These are phyloP conservation scores for Yamadazyma laniorum DNA, from an alignment of 805 yeast species.

Conservation along the genomic window DNA sequence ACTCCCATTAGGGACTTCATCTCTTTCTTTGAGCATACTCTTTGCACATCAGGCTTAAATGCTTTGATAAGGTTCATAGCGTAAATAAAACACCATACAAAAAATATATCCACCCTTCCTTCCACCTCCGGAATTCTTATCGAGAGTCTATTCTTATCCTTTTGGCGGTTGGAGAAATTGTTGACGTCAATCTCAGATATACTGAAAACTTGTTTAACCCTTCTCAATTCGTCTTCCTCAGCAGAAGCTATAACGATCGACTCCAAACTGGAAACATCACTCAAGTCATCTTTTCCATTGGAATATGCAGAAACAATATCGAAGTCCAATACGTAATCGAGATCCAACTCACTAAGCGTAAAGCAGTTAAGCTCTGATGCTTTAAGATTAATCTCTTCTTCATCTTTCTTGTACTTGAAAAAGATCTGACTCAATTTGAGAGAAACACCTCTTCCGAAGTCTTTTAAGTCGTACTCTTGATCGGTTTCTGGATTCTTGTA, in stretches of 20 bases:
- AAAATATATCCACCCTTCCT: constrained; percentile 38
- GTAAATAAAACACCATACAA: constrained; percentile 42
- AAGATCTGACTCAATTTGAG: constrained; percentile 21
- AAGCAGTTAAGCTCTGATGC: constrained; percentile 27
- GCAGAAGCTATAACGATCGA: constrained; percentile 18
- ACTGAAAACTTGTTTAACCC: constrained; percentile 33
- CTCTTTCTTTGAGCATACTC: constrained; percentile 26
- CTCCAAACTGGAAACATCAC: constrained; percentile 35
- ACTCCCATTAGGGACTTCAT: constrained; percentile 20
- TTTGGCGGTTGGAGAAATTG: constrained; percentile 21
- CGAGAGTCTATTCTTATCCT: constrained; percentile 26
- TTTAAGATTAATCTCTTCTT: constrained; percentile 20
- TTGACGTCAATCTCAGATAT: constrained; percentile 24
- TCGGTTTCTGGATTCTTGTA: constrained; percentile 22
- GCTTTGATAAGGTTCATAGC: constrained; percentile 32
- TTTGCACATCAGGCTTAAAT: constrained; percentile 32
- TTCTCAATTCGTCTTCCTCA: constrained; percentile 20
- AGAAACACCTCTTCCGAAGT: constrained; percentile 39
- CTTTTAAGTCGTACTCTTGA: constrained; percentile 32
- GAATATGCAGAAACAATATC: constrained; percentile 25
- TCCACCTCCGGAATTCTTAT: constrained; percentile 36
- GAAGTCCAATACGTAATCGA: constrained; percentile 35
- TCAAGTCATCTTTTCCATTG: constrained; percentile 19
- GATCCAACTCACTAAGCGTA: constrained; percentile 37
- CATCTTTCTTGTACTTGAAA: constrained; percentile 22